Conservation (phyloP, 2,329 filamentous ascomycete species). For the Aspergillus proliferans region DNA sequence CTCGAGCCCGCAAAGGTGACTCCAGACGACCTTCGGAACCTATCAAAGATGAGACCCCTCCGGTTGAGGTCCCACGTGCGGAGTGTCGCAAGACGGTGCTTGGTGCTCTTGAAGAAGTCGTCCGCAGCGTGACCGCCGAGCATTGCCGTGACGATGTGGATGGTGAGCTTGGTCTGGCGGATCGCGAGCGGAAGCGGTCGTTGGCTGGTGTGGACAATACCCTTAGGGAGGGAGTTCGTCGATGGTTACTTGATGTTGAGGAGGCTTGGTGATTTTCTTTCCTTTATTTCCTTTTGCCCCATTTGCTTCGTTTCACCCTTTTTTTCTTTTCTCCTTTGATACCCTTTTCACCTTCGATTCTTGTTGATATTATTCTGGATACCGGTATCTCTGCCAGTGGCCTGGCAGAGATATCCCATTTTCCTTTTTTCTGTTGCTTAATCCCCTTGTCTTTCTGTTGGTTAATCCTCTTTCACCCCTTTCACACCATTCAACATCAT, state of each 20-base stretch:
- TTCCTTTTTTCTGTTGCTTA: slow-evolving; percentile 1
- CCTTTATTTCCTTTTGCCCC: neutral
- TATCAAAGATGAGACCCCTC: slow-evolving; percentile 23
- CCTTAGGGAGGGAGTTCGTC: slow-evolving; percentile 51
- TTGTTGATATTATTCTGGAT: slow-evolving; percentile 2
- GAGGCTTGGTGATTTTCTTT: slow-evolving; percentile 30
- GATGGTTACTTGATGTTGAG: slow-evolving; percentile 49
- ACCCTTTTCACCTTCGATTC: slow-evolving; percentile 2
- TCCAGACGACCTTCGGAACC: slow-evolving; percentile 18
- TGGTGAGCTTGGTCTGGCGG: slow-evolving; percentile 22
- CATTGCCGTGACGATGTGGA: slow-evolving; percentile 37
- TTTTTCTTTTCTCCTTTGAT: slow-evolving; percentile 6
- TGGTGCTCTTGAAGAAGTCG: slow-evolving; percentile 52
- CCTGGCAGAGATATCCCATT: neutral
- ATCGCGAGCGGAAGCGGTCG: slow-evolving; percentile 28
- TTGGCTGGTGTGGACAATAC: slow-evolving; percentile 42
- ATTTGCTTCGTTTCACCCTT: neutral
- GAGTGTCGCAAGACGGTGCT: slow-evolving; percentile 52
- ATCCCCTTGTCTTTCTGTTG: no score
- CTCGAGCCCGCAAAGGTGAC: slow-evolving; percentile 29
- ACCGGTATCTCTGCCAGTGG: neutral
- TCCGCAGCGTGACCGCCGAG: slow-evolving; percentile 49
- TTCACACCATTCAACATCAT: neutral
- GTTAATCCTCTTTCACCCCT: neutral
- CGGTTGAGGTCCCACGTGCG: slow-evolving; percentile 42